Percentiles rank a stretch among this genome's conserved stretches.
Conservation (phyloP, 495 filamentous ascomycete species). For the Penicillium maclennaniae region DNA sequence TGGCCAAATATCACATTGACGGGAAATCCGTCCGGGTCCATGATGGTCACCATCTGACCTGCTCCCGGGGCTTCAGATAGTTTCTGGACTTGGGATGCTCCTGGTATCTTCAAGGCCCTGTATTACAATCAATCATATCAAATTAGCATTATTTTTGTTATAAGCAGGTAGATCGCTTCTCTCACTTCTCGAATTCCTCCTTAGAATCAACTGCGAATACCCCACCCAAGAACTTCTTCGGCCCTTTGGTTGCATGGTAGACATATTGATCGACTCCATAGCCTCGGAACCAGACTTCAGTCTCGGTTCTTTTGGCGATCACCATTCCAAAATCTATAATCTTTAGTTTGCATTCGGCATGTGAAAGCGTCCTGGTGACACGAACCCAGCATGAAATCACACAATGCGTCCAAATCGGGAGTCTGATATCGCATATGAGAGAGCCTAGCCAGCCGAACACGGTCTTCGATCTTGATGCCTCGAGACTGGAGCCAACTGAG, state of each 20-base stretch:
- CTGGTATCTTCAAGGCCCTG: constrained; percentile 26
- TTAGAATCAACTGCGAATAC: constrained; percentile 54
- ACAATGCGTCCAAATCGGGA: constrained; percentile 41
- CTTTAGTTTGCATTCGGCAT: constrained; percentile 15
- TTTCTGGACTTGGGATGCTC: constrained; percentile 23
- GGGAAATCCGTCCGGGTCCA: constrained; percentile 34
- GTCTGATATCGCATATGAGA: constrained; percentile 51
- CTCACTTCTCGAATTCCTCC: constrained; percentile 47
- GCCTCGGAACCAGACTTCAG: constrained; percentile 55
- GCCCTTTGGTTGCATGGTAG: constrained; percentile 44
- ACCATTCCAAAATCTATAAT: constrained; percentile 54
- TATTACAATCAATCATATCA: neutral
- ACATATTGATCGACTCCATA: constrained; percentile 60
- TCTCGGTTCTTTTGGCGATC: constrained; percentile 37
- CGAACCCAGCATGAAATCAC: no score
- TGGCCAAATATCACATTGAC: constrained; percentile 35
- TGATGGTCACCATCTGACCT: constrained; percentile 29
- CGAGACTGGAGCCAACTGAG: constrained; percentile 28
- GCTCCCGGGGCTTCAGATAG: constrained; percentile 31
- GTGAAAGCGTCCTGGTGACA: constrained; percentile 39
- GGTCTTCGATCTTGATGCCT: constrained; percentile 22
- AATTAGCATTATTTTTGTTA: neutral
- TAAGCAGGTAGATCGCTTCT: no score
- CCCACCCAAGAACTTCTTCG: constrained; percentile 52
- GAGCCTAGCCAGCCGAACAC: constrained; percentile 39